Conservation (phyloP, 108 stramenopile genomes). For the Skeletonema grethae region DNA sequence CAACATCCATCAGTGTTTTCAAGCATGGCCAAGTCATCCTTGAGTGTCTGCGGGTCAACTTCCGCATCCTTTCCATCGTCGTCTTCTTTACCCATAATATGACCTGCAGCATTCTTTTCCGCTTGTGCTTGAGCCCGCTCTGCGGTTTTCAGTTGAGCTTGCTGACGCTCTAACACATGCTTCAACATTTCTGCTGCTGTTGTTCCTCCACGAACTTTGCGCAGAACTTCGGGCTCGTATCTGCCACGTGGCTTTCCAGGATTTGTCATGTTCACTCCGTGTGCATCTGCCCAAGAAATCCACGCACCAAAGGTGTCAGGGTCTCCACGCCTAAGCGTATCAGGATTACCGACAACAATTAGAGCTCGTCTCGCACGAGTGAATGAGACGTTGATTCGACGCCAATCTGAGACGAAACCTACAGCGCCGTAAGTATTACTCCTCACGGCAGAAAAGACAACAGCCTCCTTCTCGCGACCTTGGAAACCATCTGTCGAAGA, state of each 20-base stretch:
- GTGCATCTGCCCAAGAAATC: slow-evolving; percentile 90
- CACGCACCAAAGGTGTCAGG: slow-evolving; percentile 89
- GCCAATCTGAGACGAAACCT: slow-evolving; percentile 97
- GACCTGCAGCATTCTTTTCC: slow-evolving; percentile 83
- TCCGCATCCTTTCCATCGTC: slow-evolving; percentile 54
- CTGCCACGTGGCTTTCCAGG: slow-evolving; percentile 87
- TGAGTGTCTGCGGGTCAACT: slow-evolving; percentile 54
- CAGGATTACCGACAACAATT: slow-evolving; percentile 92
- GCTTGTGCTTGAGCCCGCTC: slow-evolving; percentile 79
- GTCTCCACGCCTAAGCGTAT: slow-evolving; percentile 88
- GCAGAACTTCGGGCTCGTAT: slow-evolving; percentile 91
- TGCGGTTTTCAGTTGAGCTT: slow-evolving; percentile 86
- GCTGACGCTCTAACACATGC: slow-evolving; percentile 87
- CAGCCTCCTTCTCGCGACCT: slow-evolving; percentile 98
- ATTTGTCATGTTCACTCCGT: slow-evolving; percentile 89
- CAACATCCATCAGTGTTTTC: slow-evolving; percentile 86
- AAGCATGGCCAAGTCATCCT: slow-evolving; percentile 76
- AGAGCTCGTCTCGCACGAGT: slow-evolving; percentile 95
- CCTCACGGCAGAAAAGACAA: slow-evolving; percentile 97
- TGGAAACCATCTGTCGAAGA: slow-evolving; percentile 99
- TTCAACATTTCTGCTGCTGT: slow-evolving; percentile 94
- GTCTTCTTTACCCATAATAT: slow-evolving; percentile 79
- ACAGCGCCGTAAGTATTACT: slow-evolving; percentile 92
- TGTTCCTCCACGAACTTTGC: slow-evolving; percentile 90
- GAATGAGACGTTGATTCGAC: slow-evolving; percentile 98